phyloP scores from a whole-genome alignment of 2,329 filamentous ascomycete genomes.

The Colletotrichum eremochloae region DNA sequence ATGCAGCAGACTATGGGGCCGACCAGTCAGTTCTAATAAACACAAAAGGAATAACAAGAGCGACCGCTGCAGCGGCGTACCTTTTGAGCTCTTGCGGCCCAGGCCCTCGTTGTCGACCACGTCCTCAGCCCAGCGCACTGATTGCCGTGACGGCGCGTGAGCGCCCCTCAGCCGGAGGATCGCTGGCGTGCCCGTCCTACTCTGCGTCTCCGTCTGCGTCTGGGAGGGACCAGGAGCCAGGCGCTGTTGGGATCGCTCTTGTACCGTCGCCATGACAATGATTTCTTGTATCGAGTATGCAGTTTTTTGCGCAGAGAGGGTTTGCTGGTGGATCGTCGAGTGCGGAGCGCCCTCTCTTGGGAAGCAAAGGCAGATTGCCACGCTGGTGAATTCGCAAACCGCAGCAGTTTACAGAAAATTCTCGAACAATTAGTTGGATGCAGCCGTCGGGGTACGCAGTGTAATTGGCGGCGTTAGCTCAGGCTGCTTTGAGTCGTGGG shows the following conservation, averaged over 20 bases:
- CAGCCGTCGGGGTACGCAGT: neutral
- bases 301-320: neutral
- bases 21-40: neutral
- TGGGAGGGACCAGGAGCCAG: slow-evolving; percentile 51
- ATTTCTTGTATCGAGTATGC: slow-evolving; percentile 48
- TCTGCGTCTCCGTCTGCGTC: slow-evolving; percentile 51
- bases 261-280: slow-evolving; percentile 47
- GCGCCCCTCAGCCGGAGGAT: slow-evolving; percentile 68
- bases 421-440: slow-evolving; percentile 7
- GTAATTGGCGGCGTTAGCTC: neutral
- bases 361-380: neutral
- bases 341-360: neutral
- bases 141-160: slow-evolving; percentile 62
- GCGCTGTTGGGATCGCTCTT: slow-evolving; percentile 46
- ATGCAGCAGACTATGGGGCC: slow-evolving; percentile 89
- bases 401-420: slow-evolving; percentile 15
- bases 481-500: neutral
- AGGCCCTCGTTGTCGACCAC: slow-evolving; percentile 96
- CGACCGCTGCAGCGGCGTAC: slow-evolving; percentile 59
- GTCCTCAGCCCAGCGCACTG: slow-evolving; percentile 92
- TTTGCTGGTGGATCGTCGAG: slow-evolving; percentile 27
- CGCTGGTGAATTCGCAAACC: neutral
- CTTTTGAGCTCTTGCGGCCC: slow-evolving; percentile 94
- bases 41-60: neutral
- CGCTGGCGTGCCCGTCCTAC: slow-evolving; percentile 50